A percentile compares a stretch with the other conserved stretches of the same genome.
Evolutionary conservation across 805 yeast genomes (phyloP).

Genomic region (Zygosaccharomyces rouxii): DNA sequence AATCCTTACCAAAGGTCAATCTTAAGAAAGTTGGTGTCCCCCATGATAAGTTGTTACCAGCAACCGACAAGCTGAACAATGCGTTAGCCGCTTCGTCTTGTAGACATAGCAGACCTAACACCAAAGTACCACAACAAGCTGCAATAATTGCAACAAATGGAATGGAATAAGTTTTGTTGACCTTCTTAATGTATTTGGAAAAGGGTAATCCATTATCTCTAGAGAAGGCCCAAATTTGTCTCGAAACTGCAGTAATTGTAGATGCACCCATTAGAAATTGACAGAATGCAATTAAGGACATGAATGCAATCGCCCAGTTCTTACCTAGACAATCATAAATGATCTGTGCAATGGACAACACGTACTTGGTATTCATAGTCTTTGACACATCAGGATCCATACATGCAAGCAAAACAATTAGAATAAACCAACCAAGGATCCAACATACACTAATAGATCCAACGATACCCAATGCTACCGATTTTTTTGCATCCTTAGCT

Average conservation of each 20-base stretch:
- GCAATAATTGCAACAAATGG: constrained; percentile 60
- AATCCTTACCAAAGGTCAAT: constrained; percentile 43
- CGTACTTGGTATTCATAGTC: constrained; percentile 44
- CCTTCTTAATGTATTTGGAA: constrained; percentile 50
- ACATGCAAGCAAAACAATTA: constrained; percentile 51
- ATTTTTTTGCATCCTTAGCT: constrained; percentile 51
- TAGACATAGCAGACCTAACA: constrained; percentile 40
- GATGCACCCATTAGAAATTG: constrained; percentile 67
- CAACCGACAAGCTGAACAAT: constrained; percentile 40
- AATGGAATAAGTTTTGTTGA: constrained; percentile 51
- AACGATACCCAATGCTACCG: constrained; percentile 63
- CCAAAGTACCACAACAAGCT: constrained; percentile 36
- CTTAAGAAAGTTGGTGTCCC: constrained; percentile 38
- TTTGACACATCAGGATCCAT: constrained; percentile 43
- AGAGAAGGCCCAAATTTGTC: constrained; percentile 73
- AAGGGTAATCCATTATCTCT: constrained; percentile 74
- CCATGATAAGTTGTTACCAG: constrained; percentile 43
- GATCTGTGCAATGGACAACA: constrained; percentile 63
- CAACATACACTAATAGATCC: constrained; percentile 56
- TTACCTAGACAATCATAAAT: constrained; percentile 58
- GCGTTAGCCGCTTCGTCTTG: constrained; percentile 44
- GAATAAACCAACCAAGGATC: constrained; percentile 53
- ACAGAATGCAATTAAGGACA: constrained; percentile 54
- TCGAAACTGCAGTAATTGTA: constrained; percentile 56
- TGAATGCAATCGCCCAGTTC: constrained; percentile 61